These are phyloP conservation scores for Phylloporus sp. DNA, from an alignment of 768 basidiomycete genomes.

Conservation along the genomic window DNA sequence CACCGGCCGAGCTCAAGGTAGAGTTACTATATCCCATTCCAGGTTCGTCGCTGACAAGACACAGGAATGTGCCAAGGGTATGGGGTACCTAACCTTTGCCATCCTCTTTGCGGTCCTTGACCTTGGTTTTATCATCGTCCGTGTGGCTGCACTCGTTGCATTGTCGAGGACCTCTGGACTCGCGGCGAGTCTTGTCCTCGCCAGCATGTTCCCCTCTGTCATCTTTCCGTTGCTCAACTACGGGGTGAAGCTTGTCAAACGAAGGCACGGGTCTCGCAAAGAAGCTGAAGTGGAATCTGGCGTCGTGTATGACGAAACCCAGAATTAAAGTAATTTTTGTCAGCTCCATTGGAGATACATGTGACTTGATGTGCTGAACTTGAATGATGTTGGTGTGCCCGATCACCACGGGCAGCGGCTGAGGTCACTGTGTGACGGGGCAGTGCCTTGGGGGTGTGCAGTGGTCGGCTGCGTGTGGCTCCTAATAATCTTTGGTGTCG, in stretches of 20 bases:
- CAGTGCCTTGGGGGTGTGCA: no score
- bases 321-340: no score
- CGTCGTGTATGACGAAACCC: no score
- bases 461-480: no score
- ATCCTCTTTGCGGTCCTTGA: conserved; percentile 16
- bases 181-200: conserved; percentile 8
- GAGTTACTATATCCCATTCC: background rate
- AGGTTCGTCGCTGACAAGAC: background rate
- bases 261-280: background rate
- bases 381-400: no score
- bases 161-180: conserved; percentile 12
- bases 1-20: conserved; percentile 24
- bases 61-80: conserved; percentile 10
- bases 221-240: conserved; percentile 4
- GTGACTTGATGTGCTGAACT: no score
- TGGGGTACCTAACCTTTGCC: conserved; percentile 16
- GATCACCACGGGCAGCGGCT: no score
- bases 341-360: no score
- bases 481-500: no score
- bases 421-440: no score
- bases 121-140: conserved; percentile 19
- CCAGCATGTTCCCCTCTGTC: conserved; percentile 7
- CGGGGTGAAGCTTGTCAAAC: background rate
- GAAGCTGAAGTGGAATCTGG: background rate
- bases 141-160: conserved; percentile 8